Conservation (phyloP, 83 land plant genomes). For the Picea abies region DNA sequence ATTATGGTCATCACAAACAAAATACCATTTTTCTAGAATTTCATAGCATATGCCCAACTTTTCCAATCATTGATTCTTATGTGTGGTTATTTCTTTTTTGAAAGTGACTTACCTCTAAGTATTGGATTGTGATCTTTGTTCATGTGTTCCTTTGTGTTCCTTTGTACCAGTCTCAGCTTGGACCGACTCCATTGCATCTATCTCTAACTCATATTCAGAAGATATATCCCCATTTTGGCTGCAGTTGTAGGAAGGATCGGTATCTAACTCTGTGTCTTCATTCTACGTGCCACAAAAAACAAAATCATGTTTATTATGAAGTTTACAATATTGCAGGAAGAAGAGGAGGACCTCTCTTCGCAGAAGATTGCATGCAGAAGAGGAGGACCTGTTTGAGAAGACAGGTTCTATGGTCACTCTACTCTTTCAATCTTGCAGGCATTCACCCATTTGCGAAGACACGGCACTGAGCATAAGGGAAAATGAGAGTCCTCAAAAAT, state of each 20-base stretch:
- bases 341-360: too few species aligned
- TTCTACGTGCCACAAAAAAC: not conserved
- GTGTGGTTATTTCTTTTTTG: not conserved
- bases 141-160: not conserved
- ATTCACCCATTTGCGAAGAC: too few species aligned
- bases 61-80: not conserved
- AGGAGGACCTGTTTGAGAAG: too few species aligned
- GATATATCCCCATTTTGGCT: not conserved
- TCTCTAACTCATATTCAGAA: not conserved
- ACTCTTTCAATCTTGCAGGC: too few species aligned
- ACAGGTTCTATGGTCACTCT: too few species aligned
- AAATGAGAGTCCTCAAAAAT: too few species aligned
- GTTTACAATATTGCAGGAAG: too few species aligned
- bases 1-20: not conserved
- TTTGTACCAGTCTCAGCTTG: not conserved
- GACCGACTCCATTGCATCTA: not conserved
- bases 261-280: not conserved
- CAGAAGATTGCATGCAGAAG: too few species aligned
- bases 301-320: not conserved
- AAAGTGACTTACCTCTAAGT: not conserved
- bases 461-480: too few species aligned
- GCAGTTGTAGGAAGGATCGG: not conserved
- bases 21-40: not conserved
- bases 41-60: not conserved
- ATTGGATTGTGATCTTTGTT: conserved; percentile 3